phyloP scores from a whole-genome alignment of 495 filamentous ascomycete species.

The Platismatia glauca region DNA sequence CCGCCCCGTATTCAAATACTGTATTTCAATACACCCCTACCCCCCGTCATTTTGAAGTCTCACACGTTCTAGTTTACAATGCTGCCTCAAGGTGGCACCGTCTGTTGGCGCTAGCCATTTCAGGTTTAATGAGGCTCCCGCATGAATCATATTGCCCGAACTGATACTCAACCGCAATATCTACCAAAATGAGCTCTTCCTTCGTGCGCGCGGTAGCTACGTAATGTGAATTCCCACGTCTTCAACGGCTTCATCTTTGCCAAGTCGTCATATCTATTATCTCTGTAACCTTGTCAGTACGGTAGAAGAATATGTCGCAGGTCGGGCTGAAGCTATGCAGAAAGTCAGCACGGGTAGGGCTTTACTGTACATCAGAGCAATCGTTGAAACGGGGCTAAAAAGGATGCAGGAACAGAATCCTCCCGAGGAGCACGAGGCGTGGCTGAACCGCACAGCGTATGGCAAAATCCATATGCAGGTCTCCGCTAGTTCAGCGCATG shows the following conservation, averaged over 20 bases:
- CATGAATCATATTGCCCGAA: no score
- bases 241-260: background rate
- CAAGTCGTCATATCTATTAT: background rate
- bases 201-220: background rate
- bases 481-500: background rate
- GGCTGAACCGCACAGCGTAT: background rate
- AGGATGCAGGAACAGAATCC: slow-evolving; percentile 7
- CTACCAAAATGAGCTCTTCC: background rate
- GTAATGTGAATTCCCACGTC: background rate
- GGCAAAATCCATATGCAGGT: background rate
- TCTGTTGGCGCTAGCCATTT: background rate
- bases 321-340: background rate
- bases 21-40: background rate
- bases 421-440: background rate
- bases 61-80: background rate
- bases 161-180: background rate
- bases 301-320: background rate
- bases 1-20: background rate
- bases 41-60: background rate
- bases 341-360: background rate
- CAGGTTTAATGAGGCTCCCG: background rate
- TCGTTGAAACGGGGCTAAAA: background rate
- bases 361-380: background rate
- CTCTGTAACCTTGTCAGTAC: background rate
- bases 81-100: background rate